A percentile compares a stretch with the other conserved stretches of the same genome.
Evolutionary conservation across 1,284 basidiomycete species (phyloP).

Genomic region (Exobasidium rhododendri): DNA sequence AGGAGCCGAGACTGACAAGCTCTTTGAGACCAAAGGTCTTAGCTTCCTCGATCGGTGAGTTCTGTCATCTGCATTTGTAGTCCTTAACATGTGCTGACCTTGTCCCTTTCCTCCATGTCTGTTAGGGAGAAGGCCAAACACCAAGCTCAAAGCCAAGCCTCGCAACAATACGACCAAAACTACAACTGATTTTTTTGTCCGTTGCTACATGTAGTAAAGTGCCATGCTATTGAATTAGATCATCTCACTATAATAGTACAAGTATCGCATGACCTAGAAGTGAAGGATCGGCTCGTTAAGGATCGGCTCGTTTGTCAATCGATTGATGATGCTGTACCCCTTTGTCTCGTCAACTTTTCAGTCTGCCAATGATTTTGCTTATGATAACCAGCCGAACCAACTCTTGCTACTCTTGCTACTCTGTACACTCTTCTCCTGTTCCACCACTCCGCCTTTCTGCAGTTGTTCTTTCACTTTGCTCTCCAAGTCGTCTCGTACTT

Average conservation of each 20-base stretch:
- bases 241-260: neutral
- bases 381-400: neutral
- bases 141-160: constrained; percentile 49
- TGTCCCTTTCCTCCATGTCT: neutral
- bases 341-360: too few species aligned
- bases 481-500: constrained; percentile 24
- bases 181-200: too few species aligned
- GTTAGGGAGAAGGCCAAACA: constrained; percentile 58
- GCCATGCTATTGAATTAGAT: too few species aligned
- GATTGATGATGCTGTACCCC: too few species aligned
- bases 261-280: neutral
- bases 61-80: neutral
- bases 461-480: constrained; percentile 19
- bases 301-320: too few species aligned
- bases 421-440: neutral
- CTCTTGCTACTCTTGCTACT: neutral
- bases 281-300: too few species aligned
- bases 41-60: constrained; percentile 37
- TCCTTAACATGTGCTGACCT: neutral
- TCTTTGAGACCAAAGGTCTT: constrained; percentile 45
- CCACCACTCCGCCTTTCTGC: constrained; percentile 2
- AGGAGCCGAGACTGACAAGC: constrained; percentile 56
- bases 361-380: too few species aligned
- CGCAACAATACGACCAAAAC: constrained; percentile 28
- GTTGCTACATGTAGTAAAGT: too few species aligned